These are phyloP conservation scores for Cryphonectria carpinicola DNA, from an alignment of 2,329 filamentous ascomycete species.

Conservation along the genomic window DNA sequence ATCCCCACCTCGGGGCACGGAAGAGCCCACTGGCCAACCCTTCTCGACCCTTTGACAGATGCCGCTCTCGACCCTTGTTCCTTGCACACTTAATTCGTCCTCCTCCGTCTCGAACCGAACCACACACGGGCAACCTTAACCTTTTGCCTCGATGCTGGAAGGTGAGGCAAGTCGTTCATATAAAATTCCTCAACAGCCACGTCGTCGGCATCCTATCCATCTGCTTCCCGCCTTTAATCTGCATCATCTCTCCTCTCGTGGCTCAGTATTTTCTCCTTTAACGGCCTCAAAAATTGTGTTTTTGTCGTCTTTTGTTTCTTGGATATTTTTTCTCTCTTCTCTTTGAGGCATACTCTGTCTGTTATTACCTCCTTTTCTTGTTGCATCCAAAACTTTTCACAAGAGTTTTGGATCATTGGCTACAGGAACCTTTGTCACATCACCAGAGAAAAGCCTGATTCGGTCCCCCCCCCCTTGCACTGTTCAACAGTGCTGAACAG, in stretches of 20 bases:
- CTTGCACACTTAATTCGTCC: constrained; percentile 17
- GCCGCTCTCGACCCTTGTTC: constrained; percentile 13
- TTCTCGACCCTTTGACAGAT: constrained; percentile 18
- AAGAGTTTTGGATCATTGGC: not conserved
- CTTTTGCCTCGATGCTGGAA: not conserved
- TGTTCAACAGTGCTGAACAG: not conserved
- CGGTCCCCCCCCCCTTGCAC: no score
- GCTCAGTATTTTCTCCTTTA: not conserved
- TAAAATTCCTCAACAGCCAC: constrained; percentile 17
- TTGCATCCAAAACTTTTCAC: not conserved
- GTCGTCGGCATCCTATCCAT: not conserved
- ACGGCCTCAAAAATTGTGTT: not conserved
- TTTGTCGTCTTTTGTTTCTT: not conserved
- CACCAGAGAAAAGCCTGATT: not conserved
- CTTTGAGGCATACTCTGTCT: no score
- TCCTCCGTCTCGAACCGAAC: not conserved
- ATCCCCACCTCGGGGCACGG: not conserved
- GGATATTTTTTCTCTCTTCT: not conserved
- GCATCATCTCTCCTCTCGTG: not conserved
- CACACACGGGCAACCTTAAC: constrained; percentile 8
- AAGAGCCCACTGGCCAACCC: not conserved
- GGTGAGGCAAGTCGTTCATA: constrained; percentile 4
- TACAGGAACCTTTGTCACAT: not conserved
- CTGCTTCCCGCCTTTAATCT: not conserved
- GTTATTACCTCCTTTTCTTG: not conserved